Evolutionary conservation across 2,329 filamentous ascomycete genomes (phyloP).

Genomic region (Xylariaceae sp.): DNA sequence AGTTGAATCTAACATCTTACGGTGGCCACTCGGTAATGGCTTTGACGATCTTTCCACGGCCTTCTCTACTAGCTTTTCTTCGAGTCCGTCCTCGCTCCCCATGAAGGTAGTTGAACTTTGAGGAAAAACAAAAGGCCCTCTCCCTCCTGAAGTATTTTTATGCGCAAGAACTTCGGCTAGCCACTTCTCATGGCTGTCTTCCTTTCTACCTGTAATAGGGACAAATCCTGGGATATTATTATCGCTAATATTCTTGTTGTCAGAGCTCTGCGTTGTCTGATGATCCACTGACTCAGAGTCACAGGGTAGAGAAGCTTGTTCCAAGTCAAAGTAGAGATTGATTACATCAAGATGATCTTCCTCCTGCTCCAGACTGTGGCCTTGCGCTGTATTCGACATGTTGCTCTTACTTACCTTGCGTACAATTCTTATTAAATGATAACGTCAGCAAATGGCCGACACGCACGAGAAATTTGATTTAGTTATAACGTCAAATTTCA

Average conservation of each 20-base stretch:
- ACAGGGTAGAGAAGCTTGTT: background rate
- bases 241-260: background rate
- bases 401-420: background rate
- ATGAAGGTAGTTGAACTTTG: slow-evolving; percentile 10
- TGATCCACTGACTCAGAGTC: background rate
- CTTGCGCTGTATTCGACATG: background rate
- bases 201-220: background rate
- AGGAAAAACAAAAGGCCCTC: slow-evolving; percentile 11
- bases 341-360: background rate
- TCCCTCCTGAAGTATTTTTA: background rate
- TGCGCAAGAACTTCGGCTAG: background rate
- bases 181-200: background rate
- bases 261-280: background rate
- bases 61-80: background rate
- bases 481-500: background rate
- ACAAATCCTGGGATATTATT: background rate
- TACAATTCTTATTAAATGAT: too few species aligned
- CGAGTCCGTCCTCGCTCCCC: background rate
- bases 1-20: too few species aligned
- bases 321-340: slow-evolving; percentile 8
- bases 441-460: background rate
- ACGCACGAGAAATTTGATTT: background rate
- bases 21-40: too few species aligned
- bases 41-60: background rate
- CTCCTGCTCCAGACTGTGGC: background rate